phyloP scores from a whole-genome alignment of 2,329 filamentous ascomycete genomes.

The Fusarium verrucosum region DNA sequence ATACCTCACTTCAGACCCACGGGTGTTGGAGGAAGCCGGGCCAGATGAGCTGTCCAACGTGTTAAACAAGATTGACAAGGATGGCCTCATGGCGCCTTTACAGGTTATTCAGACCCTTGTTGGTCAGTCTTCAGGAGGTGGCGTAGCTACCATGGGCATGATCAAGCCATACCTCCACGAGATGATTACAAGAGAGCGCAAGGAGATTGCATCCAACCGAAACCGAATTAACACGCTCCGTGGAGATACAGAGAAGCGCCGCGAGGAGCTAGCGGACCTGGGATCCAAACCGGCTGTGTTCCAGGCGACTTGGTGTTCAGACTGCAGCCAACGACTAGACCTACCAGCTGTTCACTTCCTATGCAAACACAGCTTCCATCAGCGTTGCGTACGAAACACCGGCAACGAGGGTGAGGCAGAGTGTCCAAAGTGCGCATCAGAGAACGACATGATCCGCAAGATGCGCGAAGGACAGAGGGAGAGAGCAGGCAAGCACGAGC shows the following conservation, averaged over 20 bases:
- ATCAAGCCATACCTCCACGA: conserved; percentile 91
- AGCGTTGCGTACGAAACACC: conserved; percentile 75
- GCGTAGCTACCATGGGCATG: conserved; percentile 96
- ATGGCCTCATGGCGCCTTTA: conserved; percentile 92
- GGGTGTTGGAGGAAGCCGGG: conserved; percentile 85
- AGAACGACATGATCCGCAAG: conserved; percentile 88
- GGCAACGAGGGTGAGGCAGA: conserved; percentile 72
- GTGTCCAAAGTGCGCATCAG: conserved; percentile 84
- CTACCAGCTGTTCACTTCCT: conserved; percentile 94
- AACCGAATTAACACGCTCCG: conserved; percentile 85
- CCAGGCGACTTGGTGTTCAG: conserved; percentile 86
- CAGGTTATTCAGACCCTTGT: conserved; percentile 96
- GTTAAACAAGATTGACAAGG: conserved; percentile 85
- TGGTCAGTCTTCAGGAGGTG: conserved; percentile 56
- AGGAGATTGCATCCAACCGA: conserved; percentile 83
- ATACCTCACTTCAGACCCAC: conserved; percentile 88
- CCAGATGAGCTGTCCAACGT: conserved; percentile 81
- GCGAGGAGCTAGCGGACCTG: conserved; percentile 80
- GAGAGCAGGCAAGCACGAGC: conserved; percentile 84
- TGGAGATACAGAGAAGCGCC: conserved; percentile 81
- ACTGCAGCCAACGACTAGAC: conserved; percentile 81
- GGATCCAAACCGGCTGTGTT: conserved; percentile 85
- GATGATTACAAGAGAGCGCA: conserved; percentile 87
- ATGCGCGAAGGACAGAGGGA: conserved; percentile 89
- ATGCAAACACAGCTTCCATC: conserved; percentile 97